Evolutionary conservation across 495 filamentous ascomycete genomes (phyloP).

Genomic region (Lindgomyces ingoldianus): DNA sequence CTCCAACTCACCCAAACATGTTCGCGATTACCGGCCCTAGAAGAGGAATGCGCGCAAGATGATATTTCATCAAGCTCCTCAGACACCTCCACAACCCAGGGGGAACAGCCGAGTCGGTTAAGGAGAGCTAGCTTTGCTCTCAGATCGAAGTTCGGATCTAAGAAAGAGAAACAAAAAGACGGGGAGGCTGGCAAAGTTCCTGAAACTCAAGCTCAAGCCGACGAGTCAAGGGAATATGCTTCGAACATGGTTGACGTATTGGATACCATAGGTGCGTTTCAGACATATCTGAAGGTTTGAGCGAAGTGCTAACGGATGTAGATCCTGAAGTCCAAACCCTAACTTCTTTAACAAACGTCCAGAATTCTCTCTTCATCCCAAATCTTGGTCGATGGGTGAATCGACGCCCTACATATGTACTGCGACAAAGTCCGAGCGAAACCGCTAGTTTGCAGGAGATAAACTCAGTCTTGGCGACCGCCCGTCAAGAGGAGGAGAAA

Average conservation of each 20-base stretch:
- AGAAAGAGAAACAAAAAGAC: slow-evolving; percentile 7
- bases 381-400: slow-evolving; percentile 60
- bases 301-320: slow-evolving; percentile 37
- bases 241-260: slow-evolving; percentile 66
- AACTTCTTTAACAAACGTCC: slow-evolving; percentile 75
- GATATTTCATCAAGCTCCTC: slow-evolving; percentile 1
- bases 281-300: not conserved
- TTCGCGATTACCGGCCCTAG: slow-evolving; percentile 20
- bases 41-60: slow-evolving; percentile 12
- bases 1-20: not conserved
- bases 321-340: slow-evolving; percentile 75
- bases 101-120: slow-evolving; percentile 15
- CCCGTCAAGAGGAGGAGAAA: slow-evolving; percentile 3
- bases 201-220: not conserved
- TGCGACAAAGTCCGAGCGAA: slow-evolving; percentile 53
- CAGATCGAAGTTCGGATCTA: slow-evolving; percentile 2
- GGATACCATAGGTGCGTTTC: slow-evolving; percentile 50
- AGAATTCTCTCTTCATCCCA: slow-evolving; percentile 76
- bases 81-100: not conserved
- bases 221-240: slow-evolving; percentile 1
- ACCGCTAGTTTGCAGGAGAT: slow-evolving; percentile 19
- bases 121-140: slow-evolving; percentile 22
- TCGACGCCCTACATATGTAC: slow-evolving; percentile 69
- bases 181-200: not conserved
- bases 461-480: slow-evolving; percentile 21